Conservation (phyloP, 805 yeast genomes). For the Kuraishia piskuri region DNA sequence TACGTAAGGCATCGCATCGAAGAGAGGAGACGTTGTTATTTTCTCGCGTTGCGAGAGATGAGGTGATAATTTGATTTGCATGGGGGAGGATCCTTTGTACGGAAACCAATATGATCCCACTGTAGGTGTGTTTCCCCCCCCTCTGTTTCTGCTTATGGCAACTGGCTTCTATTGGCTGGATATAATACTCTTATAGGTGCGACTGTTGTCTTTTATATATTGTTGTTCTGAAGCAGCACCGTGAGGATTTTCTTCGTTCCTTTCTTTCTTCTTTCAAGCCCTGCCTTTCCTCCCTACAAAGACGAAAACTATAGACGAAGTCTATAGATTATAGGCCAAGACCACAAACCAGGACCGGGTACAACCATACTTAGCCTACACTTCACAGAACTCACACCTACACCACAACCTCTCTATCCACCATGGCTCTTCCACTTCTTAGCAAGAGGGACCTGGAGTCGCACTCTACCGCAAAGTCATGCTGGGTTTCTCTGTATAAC, state of each 20-base stretch:
- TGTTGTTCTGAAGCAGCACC: not conserved
- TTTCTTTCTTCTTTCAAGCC: no score
- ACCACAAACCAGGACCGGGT: no score
- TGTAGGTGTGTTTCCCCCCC: not conserved
- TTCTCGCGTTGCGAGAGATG: not conserved
- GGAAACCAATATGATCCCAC: not conserved
- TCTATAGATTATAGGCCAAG: no score
- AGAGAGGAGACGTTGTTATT: not conserved
- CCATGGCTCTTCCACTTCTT: conserved; percentile 39
- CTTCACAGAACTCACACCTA: no score
- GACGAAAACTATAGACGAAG: no score
- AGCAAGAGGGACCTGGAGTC: conserved; percentile 41
- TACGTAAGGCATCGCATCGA: not conserved
- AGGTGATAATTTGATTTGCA: not conserved
- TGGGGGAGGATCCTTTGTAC: no score
- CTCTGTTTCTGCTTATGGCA: not conserved
- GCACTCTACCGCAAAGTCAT: conserved; percentile 46
- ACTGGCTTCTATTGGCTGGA: not conserved
- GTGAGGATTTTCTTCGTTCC: no score
- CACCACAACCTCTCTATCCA: no score
- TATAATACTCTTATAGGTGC: not conserved
- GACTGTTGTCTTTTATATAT: not conserved
- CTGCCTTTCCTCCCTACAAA: no score
- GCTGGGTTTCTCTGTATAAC: conserved; percentile 76
- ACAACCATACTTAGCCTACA: no score